phyloP scores from a whole-genome alignment of 108 stramenopile species.

The Epipyxis sp. region DNA sequence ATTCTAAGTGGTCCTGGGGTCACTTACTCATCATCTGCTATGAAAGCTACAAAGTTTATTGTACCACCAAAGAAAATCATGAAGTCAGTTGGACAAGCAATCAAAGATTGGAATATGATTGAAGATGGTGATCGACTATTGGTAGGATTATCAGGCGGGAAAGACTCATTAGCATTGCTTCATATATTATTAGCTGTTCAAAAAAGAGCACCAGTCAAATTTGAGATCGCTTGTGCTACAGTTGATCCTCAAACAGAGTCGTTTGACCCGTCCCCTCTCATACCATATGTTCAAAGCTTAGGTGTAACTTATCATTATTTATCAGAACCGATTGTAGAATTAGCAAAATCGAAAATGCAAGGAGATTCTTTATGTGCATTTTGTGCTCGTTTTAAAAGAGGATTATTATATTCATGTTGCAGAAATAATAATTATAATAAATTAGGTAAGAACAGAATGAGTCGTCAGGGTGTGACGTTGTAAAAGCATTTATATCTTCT shows the following conservation, averaged over 20 bases:
- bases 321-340: slow-evolving; percentile 75
- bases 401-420: slow-evolving; percentile 86
- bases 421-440: slow-evolving; percentile 83
- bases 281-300: slow-evolving; percentile 85
- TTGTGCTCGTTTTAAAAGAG: slow-evolving; percentile 96
- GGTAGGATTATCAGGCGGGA: slow-evolving; percentile 92
- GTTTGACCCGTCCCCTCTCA: slow-evolving; percentile 93
- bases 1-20: not conserved
- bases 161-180: slow-evolving; percentile 88
- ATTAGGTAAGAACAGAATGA: too few species aligned
- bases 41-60: not conserved
- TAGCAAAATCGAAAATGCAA: slow-evolving; percentile 73
- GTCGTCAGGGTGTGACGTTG: too few species aligned
- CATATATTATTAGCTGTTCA: slow-evolving; percentile 86
- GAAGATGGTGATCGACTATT: slow-evolving; percentile 86
- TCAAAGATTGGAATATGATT: slow-evolving; percentile 77
- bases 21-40: not conserved
- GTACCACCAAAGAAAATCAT: slow-evolving; percentile 43
- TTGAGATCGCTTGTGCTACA: slow-evolving; percentile 82
- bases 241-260: slow-evolving; percentile 93
- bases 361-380: slow-evolving; percentile 85
- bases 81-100: slow-evolving; percentile 50
- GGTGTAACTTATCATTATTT: slow-evolving; percentile 95
- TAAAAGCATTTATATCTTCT: too few species aligned
- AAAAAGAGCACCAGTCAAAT: slow-evolving; percentile 70